Percentiles rank a stretch among this genome's conserved stretches.
Evolutionary conservation across 2,329 filamentous ascomycete genomes (phyloP).

Genomic region (Myriangium duriaei): DNA sequence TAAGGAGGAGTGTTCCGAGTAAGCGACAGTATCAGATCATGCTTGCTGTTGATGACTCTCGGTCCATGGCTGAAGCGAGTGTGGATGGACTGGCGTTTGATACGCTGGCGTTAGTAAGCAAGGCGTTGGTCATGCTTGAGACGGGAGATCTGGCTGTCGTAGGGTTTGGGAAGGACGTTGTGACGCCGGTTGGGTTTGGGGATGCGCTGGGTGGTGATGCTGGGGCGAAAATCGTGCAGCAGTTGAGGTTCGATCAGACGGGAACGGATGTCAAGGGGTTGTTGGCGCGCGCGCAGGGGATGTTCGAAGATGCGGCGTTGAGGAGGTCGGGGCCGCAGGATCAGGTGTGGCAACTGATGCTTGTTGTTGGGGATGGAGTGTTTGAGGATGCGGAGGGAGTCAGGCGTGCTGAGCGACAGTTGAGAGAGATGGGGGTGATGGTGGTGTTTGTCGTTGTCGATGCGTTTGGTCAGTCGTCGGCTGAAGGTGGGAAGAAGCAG

Average conservation of each 20-base stretch:
- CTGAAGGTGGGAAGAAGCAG: slow-evolving; percentile 33
- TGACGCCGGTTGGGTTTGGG: slow-evolving; percentile 75
- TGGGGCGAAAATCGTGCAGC: slow-evolving; percentile 70
- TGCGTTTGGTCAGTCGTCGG: too few species aligned
- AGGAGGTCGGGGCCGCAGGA: slow-evolving; percentile 29
- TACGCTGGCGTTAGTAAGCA: slow-evolving; percentile 81
- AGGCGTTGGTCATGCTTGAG: slow-evolving; percentile 82
- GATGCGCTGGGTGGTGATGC: slow-evolving; percentile 69
- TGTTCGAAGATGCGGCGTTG: slow-evolving; percentile 66
- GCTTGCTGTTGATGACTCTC: slow-evolving; percentile 91
- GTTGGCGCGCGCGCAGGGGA: slow-evolving; percentile 61
- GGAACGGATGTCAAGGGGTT: slow-evolving; percentile 76
- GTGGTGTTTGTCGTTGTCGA: slow-evolving; percentile 97
- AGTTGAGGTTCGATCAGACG: slow-evolving; percentile 74
- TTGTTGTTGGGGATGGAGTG: slow-evolving; percentile 88
- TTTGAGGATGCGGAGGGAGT: slow-evolving; percentile 83
- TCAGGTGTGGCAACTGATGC: slow-evolving; percentile 88
- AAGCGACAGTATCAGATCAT: slow-evolving; percentile 96
- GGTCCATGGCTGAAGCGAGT: slow-evolving; percentile 76
- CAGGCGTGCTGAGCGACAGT: slow-evolving; percentile 68
- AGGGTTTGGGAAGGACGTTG: slow-evolving; percentile 74
- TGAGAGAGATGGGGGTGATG: slow-evolving; percentile 90
- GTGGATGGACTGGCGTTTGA: slow-evolving; percentile 78
- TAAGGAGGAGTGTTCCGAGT: slow-evolving; percentile 79
- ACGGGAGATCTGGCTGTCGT: slow-evolving; percentile 86